Conservation (phyloP, 805 yeast species). For the Teunomyces funiuensis region DNA sequence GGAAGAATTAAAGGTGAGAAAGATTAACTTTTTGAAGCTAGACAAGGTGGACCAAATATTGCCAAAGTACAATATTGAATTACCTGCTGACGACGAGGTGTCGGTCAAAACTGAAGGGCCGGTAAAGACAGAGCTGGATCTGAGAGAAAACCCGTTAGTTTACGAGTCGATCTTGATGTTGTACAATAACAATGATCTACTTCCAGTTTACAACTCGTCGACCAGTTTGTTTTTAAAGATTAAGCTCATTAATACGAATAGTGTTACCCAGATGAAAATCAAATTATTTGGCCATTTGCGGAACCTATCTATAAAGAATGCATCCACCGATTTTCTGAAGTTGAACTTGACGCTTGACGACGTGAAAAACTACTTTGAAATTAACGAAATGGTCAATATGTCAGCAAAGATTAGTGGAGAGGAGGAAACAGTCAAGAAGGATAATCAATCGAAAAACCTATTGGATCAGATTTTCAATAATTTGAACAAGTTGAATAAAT, state of each 20-base stretch:
- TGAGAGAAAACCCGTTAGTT: constrained; percentile 12
- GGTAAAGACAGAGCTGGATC: constrained; percentile 21
- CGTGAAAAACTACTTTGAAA: constrained; percentile 25
- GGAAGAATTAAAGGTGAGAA: constrained; percentile 46
- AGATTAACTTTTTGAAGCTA: constrained; percentile 32
- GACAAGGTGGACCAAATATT: constrained; percentile 7
- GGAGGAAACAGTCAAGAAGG: constrained; percentile 2
- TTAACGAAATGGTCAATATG: constrained; percentile 28
- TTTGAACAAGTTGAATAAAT: constrained; percentile 30
- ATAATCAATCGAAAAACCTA: constrained; percentile 10
- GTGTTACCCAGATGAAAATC: constrained; percentile 21
- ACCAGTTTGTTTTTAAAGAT: constrained; percentile 33
- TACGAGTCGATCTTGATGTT: constrained; percentile 25
- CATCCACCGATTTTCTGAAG: constrained; percentile 18
- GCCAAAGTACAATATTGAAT: constrained; percentile 8
- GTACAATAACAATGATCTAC: constrained; percentile 25
- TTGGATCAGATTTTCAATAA: constrained; percentile 27
- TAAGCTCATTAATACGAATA: constrained; percentile 19
- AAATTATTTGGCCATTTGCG: constrained; percentile 27
- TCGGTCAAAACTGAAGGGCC: background rate
- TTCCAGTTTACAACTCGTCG: constrained; percentile 35
- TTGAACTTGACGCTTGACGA: constrained; percentile 22
- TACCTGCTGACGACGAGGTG: constrained; percentile 2
- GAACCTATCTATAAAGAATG: constrained; percentile 22
- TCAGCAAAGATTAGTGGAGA: constrained; percentile 22